Conservation (phyloP, 2,329 filamentous ascomycete species). For the Rachicladosporium sp. region DNA sequence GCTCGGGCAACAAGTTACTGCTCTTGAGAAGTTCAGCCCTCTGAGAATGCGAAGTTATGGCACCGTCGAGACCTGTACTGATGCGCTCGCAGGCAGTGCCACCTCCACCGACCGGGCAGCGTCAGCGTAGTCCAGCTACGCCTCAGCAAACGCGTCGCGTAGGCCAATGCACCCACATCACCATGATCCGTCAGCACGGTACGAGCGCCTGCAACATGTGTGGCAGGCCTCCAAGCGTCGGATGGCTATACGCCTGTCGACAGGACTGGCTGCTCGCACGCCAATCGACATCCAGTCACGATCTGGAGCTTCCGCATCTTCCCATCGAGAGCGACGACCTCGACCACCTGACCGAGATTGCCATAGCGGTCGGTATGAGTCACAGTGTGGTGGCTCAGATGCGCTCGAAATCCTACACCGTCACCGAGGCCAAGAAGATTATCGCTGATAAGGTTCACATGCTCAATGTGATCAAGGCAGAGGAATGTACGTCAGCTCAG, state of each 20-base stretch:
- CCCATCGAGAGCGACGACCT: conserved; percentile 11
- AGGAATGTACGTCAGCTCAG: conserved; percentile 2
- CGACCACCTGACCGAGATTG: conserved; percentile 3
- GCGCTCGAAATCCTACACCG: conserved; percentile 29
- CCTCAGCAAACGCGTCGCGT: conserved; percentile 2
- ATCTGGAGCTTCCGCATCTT: conserved; percentile 1
- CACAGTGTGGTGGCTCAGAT: conserved; percentile 31
- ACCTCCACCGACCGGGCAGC: conserved; percentile 1
- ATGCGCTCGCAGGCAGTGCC: conserved; percentile 9
- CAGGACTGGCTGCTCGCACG: conserved; percentile 39
- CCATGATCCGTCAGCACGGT: conserved; percentile 54
- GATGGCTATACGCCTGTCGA: conserved; percentile 63
- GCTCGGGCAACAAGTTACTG: no score
- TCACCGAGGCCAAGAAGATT: conserved; percentile 29
- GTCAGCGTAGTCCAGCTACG: background rate
- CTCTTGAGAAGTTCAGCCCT: background rate
- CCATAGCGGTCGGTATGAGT: conserved; percentile 23
- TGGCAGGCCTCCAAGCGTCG: conserved; percentile 41
- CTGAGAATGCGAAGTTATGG: background rate
- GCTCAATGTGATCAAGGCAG: conserved; percentile 13
- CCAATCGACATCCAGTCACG: background rate
- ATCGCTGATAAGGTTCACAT: conserved; percentile 30
- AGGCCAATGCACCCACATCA: conserved; percentile 52
- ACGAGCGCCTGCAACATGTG: conserved; percentile 47
- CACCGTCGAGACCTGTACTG: conserved; percentile 3